A percentile compares a stretch with the other conserved stretches of the same genome.
Conservation (phyloP, 225 moss, liverwort and hornwort species). For the Bryum argenteum region DNA sequence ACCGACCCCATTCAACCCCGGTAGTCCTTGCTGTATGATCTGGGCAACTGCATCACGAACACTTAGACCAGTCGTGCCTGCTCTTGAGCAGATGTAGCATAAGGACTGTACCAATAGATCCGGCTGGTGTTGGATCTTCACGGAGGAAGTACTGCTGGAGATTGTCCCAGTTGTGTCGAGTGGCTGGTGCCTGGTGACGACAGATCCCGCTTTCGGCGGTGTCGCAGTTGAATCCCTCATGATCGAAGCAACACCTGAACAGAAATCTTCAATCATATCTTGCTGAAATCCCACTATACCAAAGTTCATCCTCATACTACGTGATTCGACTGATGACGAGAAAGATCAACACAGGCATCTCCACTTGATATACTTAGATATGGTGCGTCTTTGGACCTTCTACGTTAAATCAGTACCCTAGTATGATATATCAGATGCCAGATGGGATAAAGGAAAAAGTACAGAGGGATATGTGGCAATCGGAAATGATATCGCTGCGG, state of each 20-base stretch:
- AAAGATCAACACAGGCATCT: neutral
- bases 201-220: neutral
- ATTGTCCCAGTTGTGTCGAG: constrained; percentile 14
- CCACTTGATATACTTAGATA: neutral
- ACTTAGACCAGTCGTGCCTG: constrained; percentile 37
- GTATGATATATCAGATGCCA: neutral
- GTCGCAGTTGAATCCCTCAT: neutral
- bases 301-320: neutral
- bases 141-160: constrained; percentile 6
- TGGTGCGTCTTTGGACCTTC: neutral
- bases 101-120: constrained; percentile 29
- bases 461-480: neutral
- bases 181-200: constrained; percentile 1
- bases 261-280: constrained; percentile 14
- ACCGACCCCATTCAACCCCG: constrained; percentile 27
- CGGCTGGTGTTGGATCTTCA: constrained; percentile 16
- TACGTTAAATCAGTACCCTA: constrained; percentile 1
- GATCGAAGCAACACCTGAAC: constrained; percentile 16
- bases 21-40: constrained; percentile 31
- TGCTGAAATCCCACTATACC: neutral
- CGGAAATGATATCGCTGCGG: neutral
- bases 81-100: constrained; percentile 28
- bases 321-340: neutral
- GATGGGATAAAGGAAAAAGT: neutral
- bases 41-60: constrained; percentile 38